Evolutionary conservation across 257 asterid species (phyloP), one percentile per base, ranked within the genome.

Genomic region (Osmanthus fragrans): DNA sequence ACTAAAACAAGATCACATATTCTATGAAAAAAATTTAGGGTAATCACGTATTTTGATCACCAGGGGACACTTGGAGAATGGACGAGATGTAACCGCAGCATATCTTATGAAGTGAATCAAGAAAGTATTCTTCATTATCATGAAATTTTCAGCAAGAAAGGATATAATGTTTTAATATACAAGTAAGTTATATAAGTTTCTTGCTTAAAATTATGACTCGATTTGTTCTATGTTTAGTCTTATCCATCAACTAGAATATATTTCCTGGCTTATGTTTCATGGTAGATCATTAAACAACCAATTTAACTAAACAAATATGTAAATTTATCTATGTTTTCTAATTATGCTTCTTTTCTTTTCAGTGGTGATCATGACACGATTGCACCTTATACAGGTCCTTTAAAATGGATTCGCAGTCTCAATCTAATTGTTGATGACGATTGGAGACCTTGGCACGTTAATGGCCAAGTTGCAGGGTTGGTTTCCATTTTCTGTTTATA

Each of bases 401-500:
- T 76, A 73, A 66, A 72, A 66, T 81, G 82, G 81, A 77, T 81
- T 42, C 64, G 70, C 3, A 39, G 8, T 73, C 49, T 81, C n/a
- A 76, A 76, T 51, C 49, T 71, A 18, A 19, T 78, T 2, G 65
- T 77, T 7, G 68, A 36, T 45, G 74, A 77, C 4, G 51, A 73
- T 6, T 81, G 84, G 81, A 76, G 79, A 5, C 84, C 79, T 27
- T 77, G 92, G 91, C 76, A 3, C 2, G 79, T 85, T 5, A 65
- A 80, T 10, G 85, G 76, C 3, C 87, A 89, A 87, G 85, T 85
- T 74, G 89, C 88, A 67, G 92, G 92, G 90, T 85, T 0, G 39
- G 79, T 27, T 69, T 76, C 13, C 25, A 16, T 16, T 51, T 16
- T 18, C 1, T 51, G 63, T 16, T n/a, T n/a, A n/a, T n/a, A n/a